Base-by-base conservation (phyloP, 352 stramenopile genomes). In the Globisporangium spiculum region DNA sequence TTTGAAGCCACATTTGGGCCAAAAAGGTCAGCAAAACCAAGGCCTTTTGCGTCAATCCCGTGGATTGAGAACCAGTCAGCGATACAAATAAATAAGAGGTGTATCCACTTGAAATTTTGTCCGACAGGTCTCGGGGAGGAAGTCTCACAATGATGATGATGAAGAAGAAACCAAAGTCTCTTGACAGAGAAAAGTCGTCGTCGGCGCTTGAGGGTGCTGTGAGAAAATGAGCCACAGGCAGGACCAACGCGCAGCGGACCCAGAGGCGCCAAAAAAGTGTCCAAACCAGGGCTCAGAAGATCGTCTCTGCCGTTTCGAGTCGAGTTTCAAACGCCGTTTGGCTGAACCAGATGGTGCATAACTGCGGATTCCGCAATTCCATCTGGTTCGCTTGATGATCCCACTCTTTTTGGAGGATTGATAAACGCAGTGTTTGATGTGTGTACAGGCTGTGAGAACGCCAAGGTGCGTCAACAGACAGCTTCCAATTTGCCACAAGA, bases 1-100 rank as follows among this genome's bases (percentile, higher is more conserved):
- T 57, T 57, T 57, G 52, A 57, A 57, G 52, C 52, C 52, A 57
- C 52, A 34, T 57, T 57, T 30, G 52, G 44, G 18, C 18, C 16
- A 10, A 22, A 52, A 20, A 1, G 44, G 44, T 9, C 44, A 52
- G 44, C 44, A 50, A 50, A 50, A 16, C 44, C 18, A 50, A 18
- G 12, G 12, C 20, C 16, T 8, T 20, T 48, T 48, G 44, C 44
- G n/a, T 52, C 38, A 46, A 46, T 20, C 38, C 44, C 18, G 8
- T n/a, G 7, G 18, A 52, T 22, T 24, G 44, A 12, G 44, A 52
- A 52, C 44, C 44, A 52, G 18, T 52, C 44, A 60, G 54, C 32
- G 54, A 60, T 32, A 32, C 30, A 32, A 32, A 32, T 32, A 32
- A 32, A 32, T 32, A 32, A 32, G 4, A 32, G 30, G 7, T 32